Percentiles rank a stretch among this genome's conserved stretches.
Conservation (phyloP, 306 rosid species). For the Fagus sylvatica region DNA sequence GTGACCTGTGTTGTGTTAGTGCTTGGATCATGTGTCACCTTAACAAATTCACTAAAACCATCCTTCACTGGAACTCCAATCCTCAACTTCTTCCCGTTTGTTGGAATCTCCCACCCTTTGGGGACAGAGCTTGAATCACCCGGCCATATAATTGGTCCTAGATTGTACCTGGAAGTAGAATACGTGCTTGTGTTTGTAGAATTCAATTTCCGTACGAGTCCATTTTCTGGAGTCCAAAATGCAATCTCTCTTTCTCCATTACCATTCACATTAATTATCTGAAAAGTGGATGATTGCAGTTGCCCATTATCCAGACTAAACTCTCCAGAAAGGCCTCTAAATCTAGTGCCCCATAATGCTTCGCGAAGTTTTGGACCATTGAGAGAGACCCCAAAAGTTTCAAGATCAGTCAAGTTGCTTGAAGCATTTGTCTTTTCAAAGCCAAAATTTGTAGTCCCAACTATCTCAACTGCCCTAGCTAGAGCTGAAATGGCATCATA, state of each 20-base stretch:
- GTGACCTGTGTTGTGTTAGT: constrained; percentile 15
- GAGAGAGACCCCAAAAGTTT: constrained; percentile 30
- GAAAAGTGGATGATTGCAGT: constrained; percentile 15
- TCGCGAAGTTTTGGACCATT: constrained; percentile 38
- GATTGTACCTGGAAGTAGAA: constrained; percentile 23
- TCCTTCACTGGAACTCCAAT: constrained; percentile 37
- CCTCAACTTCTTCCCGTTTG: constrained; percentile 38
- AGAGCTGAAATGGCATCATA: constrained; percentile 58
- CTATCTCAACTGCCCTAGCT: constrained; percentile 56
- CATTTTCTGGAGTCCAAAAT: constrained; percentile 47
- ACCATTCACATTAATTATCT: constrained; percentile 44
- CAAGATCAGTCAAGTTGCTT: constrained; percentile 35
- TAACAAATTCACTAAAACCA: constrained; percentile 34
- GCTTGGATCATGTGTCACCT: not conserved
- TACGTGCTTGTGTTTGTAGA: not conserved
- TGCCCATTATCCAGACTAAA: constrained; percentile 22
- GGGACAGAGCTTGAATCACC: constrained; percentile 44
- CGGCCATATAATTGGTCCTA: constrained; percentile 50
- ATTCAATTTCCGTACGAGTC: constrained; percentile 30
- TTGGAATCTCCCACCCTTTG: constrained; percentile 54
- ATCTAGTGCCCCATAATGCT: constrained; percentile 17
- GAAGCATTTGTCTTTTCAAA: constrained; percentile 11
- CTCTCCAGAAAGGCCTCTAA: constrained; percentile 24
- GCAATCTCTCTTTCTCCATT: constrained; percentile 43
- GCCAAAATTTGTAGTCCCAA: constrained; percentile 5